A percentile compares a stretch with the other conserved stretches of the same genome.
phyloP scores from a whole-genome alignment of 2,329 filamentous ascomycete genomes.

The Cercospora janseana region DNA sequence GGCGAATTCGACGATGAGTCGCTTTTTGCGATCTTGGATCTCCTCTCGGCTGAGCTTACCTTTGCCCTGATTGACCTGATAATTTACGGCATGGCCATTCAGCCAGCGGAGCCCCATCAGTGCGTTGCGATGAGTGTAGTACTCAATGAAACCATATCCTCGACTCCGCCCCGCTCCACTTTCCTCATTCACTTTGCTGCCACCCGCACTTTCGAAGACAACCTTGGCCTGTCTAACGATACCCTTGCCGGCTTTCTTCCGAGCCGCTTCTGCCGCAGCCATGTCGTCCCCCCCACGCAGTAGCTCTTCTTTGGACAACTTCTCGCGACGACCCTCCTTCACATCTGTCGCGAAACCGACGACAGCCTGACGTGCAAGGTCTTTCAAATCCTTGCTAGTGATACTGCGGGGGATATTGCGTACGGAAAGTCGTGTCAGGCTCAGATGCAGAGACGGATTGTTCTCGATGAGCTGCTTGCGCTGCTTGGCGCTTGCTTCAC shows the following conservation, averaged over 20 bases:
- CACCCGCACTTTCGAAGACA: constrained; percentile 84
- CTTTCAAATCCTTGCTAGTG: constrained; percentile 83
- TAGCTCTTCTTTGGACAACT: constrained; percentile 86
- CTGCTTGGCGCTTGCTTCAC: constrained; percentile 82
- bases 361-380: constrained; percentile 84
- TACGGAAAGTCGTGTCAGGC: constrained; percentile 83
- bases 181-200: constrained; percentile 76
- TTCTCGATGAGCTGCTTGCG: constrained; percentile 85
- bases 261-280: constrained; percentile 72
- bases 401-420: constrained; percentile 86
- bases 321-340: constrained; percentile 70
- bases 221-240: constrained; percentile 92
- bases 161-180: constrained; percentile 77
- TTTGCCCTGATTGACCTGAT: constrained; percentile 46
- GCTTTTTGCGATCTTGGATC: constrained; percentile 73
- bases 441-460: constrained; percentile 86
- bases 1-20: constrained; percentile 92
- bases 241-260: constrained; percentile 79
- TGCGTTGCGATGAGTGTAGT: constrained; percentile 87
- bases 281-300: constrained; percentile 76
- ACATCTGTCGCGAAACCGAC: constrained; percentile 92
- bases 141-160: constrained; percentile 97
- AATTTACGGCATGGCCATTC: constrained; percentile 69
- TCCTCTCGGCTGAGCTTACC: constrained; percentile 42
- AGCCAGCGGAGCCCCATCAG: constrained; percentile 93